Evolutionary conservation across 1,284 basidiomycete species (phyloP), one percentile per base, ranked within the genome.

Genomic region (Tilletia indica): DNA sequence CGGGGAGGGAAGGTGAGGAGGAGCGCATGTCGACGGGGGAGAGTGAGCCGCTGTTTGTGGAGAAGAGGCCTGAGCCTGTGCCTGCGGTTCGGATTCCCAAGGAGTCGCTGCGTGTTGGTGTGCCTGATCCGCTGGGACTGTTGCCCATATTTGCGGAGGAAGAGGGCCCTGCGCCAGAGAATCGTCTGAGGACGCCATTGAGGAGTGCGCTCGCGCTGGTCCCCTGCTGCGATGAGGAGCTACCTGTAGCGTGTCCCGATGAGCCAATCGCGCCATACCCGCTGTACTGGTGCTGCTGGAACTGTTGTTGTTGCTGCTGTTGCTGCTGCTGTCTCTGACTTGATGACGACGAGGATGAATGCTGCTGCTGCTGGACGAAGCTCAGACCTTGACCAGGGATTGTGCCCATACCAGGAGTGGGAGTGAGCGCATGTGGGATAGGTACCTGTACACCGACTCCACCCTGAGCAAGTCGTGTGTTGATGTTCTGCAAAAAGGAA

Each of bases 371-470:
- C 39, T 71, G 34, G 47, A n/a, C 5, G n/a, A 45, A 5, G 12
- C 12, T 3, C 70, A 67, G 34, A 66, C 39, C 31, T 67, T 64
- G 61, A n/a, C 61, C 61, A 11, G 61, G 38, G 34, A 64, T 64
- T 12, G 31, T 64, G 9, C 61, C 61, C 16, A 34, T n/a, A 3
- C 61, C 25, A 12, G 34, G 25, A 31, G 21, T 58, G 12, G 56
- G 64, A 38, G 67, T 56, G 45, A 47, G 34, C 3, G 71, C 72
- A 61, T 77, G 76, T 1, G 78, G 78, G 16, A 82, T 69, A 4
- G 82, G 81, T 0, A 83, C 78, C 54, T 81, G 77, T 4, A 83
- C 74, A 63, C 80, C 78, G 39, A 83, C 77, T n/a, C 82, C 82
- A 42, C 81, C 78, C 68, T 82, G 81, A 6, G 82, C 81, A 11